phyloP scores from a whole-genome alignment of 2,329 filamentous ascomycete genomes.

The Colletotrichum salicis region DNA sequence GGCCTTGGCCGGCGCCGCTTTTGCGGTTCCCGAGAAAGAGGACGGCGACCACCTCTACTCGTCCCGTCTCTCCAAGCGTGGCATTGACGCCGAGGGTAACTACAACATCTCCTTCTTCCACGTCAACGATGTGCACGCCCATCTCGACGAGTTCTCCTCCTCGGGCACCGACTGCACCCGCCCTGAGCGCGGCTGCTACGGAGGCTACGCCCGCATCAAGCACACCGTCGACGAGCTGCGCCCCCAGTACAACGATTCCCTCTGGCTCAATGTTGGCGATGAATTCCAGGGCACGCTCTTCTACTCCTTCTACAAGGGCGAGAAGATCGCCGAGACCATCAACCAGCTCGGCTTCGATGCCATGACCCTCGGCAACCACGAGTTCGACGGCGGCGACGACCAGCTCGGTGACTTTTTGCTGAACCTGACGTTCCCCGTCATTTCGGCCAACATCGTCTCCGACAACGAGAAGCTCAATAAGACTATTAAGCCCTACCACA shows the following conservation, averaged over 20 bases:
- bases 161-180: slow-evolving; percentile 71
- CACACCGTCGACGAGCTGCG: slow-evolving; percentile 67
- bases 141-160: slow-evolving; percentile 70
- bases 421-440: slow-evolving; percentile 73
- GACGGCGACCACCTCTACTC: slow-evolving; percentile 62
- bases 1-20: slow-evolving; percentile 41
- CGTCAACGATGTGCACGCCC: slow-evolving; percentile 76
- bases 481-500: slow-evolving; percentile 72
- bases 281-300: slow-evolving; percentile 77
- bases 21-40: slow-evolving; percentile 42
- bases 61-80: slow-evolving; percentile 59
- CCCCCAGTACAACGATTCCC: slow-evolving; percentile 66
- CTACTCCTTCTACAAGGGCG: slow-evolving; percentile 73
- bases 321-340: slow-evolving; percentile 74
- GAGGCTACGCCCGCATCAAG: slow-evolving; percentile 74
- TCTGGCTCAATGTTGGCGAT: slow-evolving; percentile 74
- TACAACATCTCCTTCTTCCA: slow-evolving; percentile 74
- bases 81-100: slow-evolving; percentile 58
- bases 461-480: slow-evolving; percentile 68
- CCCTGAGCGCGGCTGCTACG: slow-evolving; percentile 67
- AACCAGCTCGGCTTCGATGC: slow-evolving; percentile 74
- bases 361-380: slow-evolving; percentile 76
- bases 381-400: slow-evolving; percentile 74
- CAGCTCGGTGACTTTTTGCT: slow-evolving; percentile 69
- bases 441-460: slow-evolving; percentile 73